A percentile compares a stretch with the other conserved stretches of the same genome.
phyloP scores from a whole-genome alignment of 257 asterid species.

The Fraxinus excelsior region DNA sequence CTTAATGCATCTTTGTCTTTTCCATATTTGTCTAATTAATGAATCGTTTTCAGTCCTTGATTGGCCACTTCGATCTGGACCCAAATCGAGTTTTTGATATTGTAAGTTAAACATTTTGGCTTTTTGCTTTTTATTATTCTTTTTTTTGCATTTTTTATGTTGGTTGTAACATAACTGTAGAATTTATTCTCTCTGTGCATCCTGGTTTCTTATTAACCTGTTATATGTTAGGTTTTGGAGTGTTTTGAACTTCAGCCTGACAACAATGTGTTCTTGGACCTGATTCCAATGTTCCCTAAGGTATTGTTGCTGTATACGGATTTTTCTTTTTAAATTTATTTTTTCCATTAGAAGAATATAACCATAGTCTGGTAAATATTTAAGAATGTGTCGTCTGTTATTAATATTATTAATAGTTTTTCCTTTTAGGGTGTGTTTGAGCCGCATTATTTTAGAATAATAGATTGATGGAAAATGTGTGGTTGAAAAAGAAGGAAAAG shows the following conservation, averaged over 20 bases:
- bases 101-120: slow-evolving; percentile 52
- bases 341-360: not conserved
- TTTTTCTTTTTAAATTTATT: not conserved
- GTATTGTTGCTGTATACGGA: slow-evolving; percentile 34
- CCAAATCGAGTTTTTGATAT: slow-evolving; percentile 98
- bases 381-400: not conserved
- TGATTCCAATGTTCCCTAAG: slow-evolving; percentile 96
- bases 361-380: not conserved
- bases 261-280: slow-evolving; percentile 78
- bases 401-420: too few species aligned
- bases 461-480: too few species aligned
- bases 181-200: slow-evolving; percentile 23
- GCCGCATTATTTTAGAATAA: too few species aligned
- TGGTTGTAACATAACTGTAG: not conserved
- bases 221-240: slow-evolving; percentile 66
- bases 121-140: slow-evolving; percentile 5
- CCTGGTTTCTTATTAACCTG: slow-evolving; percentile 25
- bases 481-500: too few species aligned
- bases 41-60: slow-evolving; percentile 73
- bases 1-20: slow-evolving; percentile 18
- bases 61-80: slow-evolving; percentile 98
- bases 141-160: slow-evolving; percentile 1
- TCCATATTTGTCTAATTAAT: slow-evolving; percentile 35
- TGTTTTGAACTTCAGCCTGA: slow-evolving; percentile 94
- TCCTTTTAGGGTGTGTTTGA: too few species aligned